Base-by-base conservation (phyloP, 2,329 filamentous ascomycete species). In the Phoma herbarum region DNA sequence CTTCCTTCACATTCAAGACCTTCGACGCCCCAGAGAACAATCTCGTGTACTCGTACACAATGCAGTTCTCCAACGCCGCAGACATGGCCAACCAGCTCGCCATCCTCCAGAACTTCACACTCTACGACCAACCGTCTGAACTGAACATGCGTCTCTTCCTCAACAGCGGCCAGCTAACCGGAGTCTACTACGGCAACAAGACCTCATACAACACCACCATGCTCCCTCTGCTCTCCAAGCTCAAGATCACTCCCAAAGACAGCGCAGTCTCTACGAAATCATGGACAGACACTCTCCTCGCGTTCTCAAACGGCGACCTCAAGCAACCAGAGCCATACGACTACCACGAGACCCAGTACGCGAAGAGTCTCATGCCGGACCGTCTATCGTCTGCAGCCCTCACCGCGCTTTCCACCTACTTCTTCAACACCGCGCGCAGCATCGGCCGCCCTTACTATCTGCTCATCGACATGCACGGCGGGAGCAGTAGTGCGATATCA, bases 1-100 rank as follows among this genome's bases (percentile, higher is more conserved):
- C 69, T 4, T 74, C 69, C 18, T 78, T 74, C 62, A 70, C 66
- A 25, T 72, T 76, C 44, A 31, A 33, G n/a, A 47, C 44, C 10
- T 65, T 35, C 31, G 33, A 35, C 16, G 33, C 33, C 20, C 29
- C 46, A 14, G 33, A 47, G 9, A 33, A 33, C 44, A 39, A 39
- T 5, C 18, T 39, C n/a, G 35, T 39, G 11, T 39, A 39, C 35
- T 39, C 35, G n/a, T 39, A 39, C 35, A 39, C 35, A 18, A 39
- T 39, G 35, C 35, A 39, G 14, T 39, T n/a, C 4, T 39, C 35
- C 18, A 39, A 20, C 35, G 35, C 35, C 35, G 35, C 35, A 10
- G 35, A 39, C 7, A 39, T 39, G 35, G 35, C 35, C 7, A 39
- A 39, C 18, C 35, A 39, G 11, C 35, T 39, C 35, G 35, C 35